phyloP scores from a whole-genome alignment of 1,139 yeast genomes.

The Geotrichum australiense region DNA sequence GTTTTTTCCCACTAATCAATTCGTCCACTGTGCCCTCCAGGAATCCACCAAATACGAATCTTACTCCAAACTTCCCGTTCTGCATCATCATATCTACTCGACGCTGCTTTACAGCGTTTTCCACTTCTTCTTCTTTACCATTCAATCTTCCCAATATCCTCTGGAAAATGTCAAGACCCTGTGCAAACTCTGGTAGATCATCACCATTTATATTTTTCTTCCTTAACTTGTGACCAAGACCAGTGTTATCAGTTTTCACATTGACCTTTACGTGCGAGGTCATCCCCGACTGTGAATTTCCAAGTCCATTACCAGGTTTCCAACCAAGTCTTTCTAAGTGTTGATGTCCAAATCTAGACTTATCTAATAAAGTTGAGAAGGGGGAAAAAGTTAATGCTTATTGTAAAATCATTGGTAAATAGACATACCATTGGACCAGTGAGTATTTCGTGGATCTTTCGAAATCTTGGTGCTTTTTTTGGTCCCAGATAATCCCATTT shows the following conservation, averaged over 20 bases:
- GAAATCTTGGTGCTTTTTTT: slow-evolving; percentile 83
- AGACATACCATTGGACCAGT: slow-evolving; percentile 66
- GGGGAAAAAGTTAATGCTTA: slow-evolving; percentile 1
- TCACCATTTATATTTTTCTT: slow-evolving; percentile 48
- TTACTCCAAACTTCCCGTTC: slow-evolving; percentile 79
- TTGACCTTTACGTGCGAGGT: slow-evolving; percentile 79
- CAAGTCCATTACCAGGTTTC: slow-evolving; percentile 87
- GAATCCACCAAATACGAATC: slow-evolving; percentile 78
- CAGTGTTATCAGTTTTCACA: slow-evolving; percentile 73
- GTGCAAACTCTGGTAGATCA: slow-evolving; percentile 59
- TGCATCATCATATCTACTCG: slow-evolving; percentile 51
- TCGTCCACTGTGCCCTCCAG: slow-evolving; percentile 79
- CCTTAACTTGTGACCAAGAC: slow-evolving; percentile 67
- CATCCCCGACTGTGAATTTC: slow-evolving; percentile 50
- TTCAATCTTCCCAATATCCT: slow-evolving; percentile 77
- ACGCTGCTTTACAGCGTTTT: slow-evolving; percentile 27
- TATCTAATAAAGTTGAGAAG: slow-evolving; percentile 34
- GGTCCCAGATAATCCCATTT: slow-evolving; percentile 83
- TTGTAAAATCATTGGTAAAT: background rate
- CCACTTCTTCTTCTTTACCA: slow-evolving; percentile 32
- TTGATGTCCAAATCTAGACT: slow-evolving; percentile 78
- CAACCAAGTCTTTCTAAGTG: slow-evolving; percentile 81
- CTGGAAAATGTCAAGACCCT: slow-evolving; percentile 91
- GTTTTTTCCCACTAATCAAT: slow-evolving; percentile 29
- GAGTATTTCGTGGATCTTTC: slow-evolving; percentile 85